phyloP scores from a whole-genome alignment of 2,329 filamentous ascomycete species.

The Thermomyces lanuginosus region DNA sequence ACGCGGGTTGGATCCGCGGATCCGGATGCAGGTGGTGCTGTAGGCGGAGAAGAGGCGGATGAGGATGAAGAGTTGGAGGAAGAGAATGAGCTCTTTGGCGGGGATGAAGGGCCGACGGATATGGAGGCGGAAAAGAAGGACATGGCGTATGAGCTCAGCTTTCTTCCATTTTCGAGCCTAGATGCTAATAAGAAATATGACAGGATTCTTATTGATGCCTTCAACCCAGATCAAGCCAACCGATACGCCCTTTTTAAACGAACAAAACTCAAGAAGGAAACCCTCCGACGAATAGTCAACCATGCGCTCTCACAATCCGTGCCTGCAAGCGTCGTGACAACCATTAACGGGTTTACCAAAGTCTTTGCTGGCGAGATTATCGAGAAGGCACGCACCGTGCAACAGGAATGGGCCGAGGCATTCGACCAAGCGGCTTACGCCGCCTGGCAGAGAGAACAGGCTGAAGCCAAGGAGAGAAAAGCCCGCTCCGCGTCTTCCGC shows the following conservation, averaged over 20 bases:
- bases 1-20: slow-evolving; percentile 18
- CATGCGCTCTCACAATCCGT: slow-evolving; percentile 52
- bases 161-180: slow-evolving; percentile 1
- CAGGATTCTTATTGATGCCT: slow-evolving; percentile 31
- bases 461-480: slow-evolving; percentile 23
- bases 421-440: slow-evolving; percentile 37
- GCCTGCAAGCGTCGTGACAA: slow-evolving; percentile 46
- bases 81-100: slow-evolving; percentile 29
- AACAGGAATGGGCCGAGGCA: slow-evolving; percentile 35
- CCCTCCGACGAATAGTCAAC: slow-evolving; percentile 43
- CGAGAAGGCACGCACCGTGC: slow-evolving; percentile 48
- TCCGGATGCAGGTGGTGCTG: slow-evolving; percentile 21
- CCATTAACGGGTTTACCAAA: slow-evolving; percentile 49
- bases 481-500: slow-evolving; percentile 15
- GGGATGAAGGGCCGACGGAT: slow-evolving; percentile 30
- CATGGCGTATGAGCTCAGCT: slow-evolving; percentile 29
- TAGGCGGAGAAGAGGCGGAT: slow-evolving; percentile 32
- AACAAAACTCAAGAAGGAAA: slow-evolving; percentile 34
- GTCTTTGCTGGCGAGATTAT: slow-evolving; percentile 51
- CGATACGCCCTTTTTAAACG: slow-evolving; percentile 36
- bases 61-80: slow-evolving; percentile 36
- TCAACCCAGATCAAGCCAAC: slow-evolving; percentile 31
- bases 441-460: slow-evolving; percentile 41
- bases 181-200: too few relatives aligned
- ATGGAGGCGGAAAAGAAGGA: slow-evolving; percentile 38